These are phyloP conservation scores for Arthrinium phaeospermum DNA, from an alignment of 2,329 filamentous ascomycete species.

Conservation along the genomic window DNA sequence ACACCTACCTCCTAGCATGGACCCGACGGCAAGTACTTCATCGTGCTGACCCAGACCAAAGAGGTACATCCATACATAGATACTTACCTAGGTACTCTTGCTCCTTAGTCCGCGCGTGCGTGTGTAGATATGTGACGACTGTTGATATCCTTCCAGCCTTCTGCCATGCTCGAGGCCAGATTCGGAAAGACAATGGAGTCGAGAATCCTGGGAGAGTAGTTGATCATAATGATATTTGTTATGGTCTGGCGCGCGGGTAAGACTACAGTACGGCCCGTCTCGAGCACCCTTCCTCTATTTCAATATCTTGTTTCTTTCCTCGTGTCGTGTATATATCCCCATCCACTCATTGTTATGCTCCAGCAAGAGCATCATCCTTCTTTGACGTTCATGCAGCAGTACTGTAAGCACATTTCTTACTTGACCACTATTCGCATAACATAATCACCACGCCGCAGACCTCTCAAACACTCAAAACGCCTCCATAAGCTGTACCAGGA, in stretches of 20 bases:
- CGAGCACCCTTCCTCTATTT: constrained; percentile 22
- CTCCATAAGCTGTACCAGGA: not conserved
- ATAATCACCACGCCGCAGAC: not conserved
- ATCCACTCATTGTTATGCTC: constrained; percentile 20
- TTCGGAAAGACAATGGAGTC: constrained; percentile 30
- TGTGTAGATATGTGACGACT: not conserved
- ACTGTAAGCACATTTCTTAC: not conserved
- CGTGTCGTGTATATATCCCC: not conserved
- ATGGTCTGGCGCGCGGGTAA: constrained; percentile 26
- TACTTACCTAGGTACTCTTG: not conserved
- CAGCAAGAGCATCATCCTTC: constrained; percentile 13
- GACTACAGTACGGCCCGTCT: constrained; percentile 21
- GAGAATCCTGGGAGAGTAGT: constrained; percentile 23
- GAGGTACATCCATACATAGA: not conserved
- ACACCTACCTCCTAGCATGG: not conserved
- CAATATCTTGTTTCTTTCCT: constrained; percentile 3
- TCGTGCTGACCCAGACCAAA: not conserved
- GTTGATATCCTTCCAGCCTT: constrained; percentile 8
- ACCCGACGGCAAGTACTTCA: not conserved
- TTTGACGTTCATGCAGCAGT: not conserved
- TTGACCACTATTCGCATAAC: not conserved
- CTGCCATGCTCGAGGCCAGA: constrained; percentile 26
- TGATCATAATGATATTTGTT: constrained; percentile 31
- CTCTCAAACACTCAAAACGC: constrained; percentile 7
- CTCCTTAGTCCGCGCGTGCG: not conserved